Evolutionary conservation across 768 basidiomycete species (phyloP).

Genomic region (Naganishia vaughanmartiniae): DNA sequence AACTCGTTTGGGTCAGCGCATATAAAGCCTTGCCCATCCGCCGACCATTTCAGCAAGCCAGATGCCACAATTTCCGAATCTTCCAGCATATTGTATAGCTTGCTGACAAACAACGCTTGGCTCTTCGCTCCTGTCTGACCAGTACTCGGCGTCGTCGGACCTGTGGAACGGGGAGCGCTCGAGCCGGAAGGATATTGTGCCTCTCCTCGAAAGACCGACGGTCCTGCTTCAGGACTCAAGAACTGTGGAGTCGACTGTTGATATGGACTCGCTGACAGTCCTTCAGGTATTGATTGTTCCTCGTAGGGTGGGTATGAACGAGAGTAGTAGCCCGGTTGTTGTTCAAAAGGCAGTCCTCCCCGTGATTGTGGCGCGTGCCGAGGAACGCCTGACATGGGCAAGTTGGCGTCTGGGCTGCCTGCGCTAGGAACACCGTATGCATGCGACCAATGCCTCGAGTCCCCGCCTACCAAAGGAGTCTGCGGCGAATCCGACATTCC

Average conservation of each 20-base stretch:
- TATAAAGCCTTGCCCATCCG: slow-evolving; percentile 46
- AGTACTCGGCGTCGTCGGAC: not conserved
- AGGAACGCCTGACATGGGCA: not conserved
- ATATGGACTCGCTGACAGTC: not conserved
- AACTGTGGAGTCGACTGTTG: slow-evolving; percentile 18
- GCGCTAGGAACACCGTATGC: not conserved
- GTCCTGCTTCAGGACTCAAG: slow-evolving; percentile 3
- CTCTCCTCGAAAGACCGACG: slow-evolving; percentile 19
- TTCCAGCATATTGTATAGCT: slow-evolving; percentile 51
- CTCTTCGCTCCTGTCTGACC: slow-evolving; percentile 37
- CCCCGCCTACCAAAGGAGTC: not conserved
- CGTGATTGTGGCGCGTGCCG: slow-evolving; percentile 6
- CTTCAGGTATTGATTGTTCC: not conserved
- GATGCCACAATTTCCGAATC: slow-evolving; percentile 44
- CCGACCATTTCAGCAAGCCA: slow-evolving; percentile 48
- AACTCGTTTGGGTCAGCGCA: slow-evolving; percentile 51
- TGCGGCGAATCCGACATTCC: slow-evolving; percentile 11
- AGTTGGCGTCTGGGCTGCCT: not conserved
- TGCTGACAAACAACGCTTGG: slow-evolving; percentile 51
- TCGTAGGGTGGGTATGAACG: slow-evolving; percentile 22
- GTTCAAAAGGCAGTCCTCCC: not conserved
- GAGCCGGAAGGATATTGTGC: slow-evolving; percentile 7
- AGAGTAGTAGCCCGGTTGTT: slow-evolving; percentile 11
- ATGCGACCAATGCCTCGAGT: slow-evolving; percentile 6
- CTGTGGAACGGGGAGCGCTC: not conserved